Evolutionary conservation across 352 stramenopile species (phyloP).

Genomic region (Thalassiosira allenii): DNA sequence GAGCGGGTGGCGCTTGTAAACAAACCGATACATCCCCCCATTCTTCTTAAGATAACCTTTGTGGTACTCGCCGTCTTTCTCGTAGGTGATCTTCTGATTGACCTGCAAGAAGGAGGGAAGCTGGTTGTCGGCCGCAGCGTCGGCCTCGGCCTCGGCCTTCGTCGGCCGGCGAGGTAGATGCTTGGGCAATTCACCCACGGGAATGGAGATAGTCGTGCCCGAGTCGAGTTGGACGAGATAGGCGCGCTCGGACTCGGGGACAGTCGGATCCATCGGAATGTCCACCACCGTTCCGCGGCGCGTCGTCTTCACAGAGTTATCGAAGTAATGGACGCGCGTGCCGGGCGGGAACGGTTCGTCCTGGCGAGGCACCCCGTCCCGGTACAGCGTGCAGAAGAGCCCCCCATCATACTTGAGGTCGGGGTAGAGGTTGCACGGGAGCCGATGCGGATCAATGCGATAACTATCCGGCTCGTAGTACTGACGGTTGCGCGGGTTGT

Average conservation of each 20-base stretch:
- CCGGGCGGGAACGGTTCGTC: slow-evolving; percentile 32
- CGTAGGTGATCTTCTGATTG: slow-evolving; percentile 17
- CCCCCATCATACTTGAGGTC: slow-evolving; percentile 37
- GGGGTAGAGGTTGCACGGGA: slow-evolving; percentile 10
- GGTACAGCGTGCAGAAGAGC: slow-evolving; percentile 7
- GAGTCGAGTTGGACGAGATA: slow-evolving; percentile 23
- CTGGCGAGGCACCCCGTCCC: neutral
- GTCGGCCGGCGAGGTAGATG: too few species aligned
- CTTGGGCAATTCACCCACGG: too few species aligned
- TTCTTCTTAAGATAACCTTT: slow-evolving; percentile 13
- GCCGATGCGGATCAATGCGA: slow-evolving; percentile 6
- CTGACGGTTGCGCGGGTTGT: slow-evolving; percentile 26
- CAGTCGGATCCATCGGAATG: slow-evolving; percentile 5
- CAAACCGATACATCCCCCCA: slow-evolving; percentile 1
- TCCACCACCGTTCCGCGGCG: slow-evolving; percentile 4
- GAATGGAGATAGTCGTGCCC: too few species aligned
- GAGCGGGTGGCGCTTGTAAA: too few species aligned
- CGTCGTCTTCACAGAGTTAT: neutral
- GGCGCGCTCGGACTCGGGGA: neutral
- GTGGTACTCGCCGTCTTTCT: slow-evolving; percentile 11
- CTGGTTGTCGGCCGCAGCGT: neutral
- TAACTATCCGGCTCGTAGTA: slow-evolving; percentile 40
- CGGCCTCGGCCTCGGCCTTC: too few species aligned
- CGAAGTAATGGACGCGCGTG: neutral
- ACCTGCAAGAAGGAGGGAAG: neutral